Percentiles rank a stretch among this genome's conserved stretches.
Evolutionary conservation across 1,284 basidiomycete genomes (phyloP).

Genomic region (Salmacisia buchloeana): DNA sequence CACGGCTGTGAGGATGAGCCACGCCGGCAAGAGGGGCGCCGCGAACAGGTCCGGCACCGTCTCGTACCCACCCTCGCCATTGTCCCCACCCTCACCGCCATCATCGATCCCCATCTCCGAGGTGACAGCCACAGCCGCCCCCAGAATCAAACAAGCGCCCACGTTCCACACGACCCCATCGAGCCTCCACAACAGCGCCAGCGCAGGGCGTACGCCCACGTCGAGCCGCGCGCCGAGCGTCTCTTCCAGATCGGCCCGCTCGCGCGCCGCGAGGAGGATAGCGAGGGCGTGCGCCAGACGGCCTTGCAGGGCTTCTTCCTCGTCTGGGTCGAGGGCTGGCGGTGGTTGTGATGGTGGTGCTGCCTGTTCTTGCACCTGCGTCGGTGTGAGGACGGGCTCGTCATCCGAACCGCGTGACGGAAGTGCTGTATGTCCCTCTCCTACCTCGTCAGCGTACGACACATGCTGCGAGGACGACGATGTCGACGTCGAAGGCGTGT

Average conservation of each 20-base stretch:
- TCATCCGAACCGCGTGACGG: too few species aligned
- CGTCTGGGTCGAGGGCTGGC: background rate
- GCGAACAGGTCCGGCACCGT: conserved; percentile 22
- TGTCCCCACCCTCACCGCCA: background rate
- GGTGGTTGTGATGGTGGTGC: background rate
- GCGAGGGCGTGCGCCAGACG: conserved; percentile 4
- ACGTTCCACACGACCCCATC: conserved; percentile 45
- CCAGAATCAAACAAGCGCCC: conserved; percentile 33
- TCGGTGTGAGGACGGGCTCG: too few species aligned
- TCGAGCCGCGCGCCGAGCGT: conserved; percentile 36
- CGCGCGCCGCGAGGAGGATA: conserved; percentile 24
- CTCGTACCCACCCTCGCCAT: background rate
- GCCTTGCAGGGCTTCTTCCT: background rate
- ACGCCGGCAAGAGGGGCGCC: conserved; percentile 32
- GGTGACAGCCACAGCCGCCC: conserved; percentile 22
- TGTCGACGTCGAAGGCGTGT: too few species aligned
- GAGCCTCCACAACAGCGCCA: conserved; percentile 40
- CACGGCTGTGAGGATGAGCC: conserved; percentile 25
- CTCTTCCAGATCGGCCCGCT: conserved; percentile 34
- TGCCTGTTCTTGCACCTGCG: too few species aligned
- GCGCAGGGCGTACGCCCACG: conserved; percentile 24
- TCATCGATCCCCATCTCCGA: background rate
- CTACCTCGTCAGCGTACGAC: too few species aligned
- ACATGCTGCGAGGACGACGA: too few species aligned
- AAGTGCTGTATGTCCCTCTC: too few species aligned